phyloP scores from a whole-genome alignment of 2,329 filamentous ascomycete species.

The Aspergillus pseudotamarii region DNA sequence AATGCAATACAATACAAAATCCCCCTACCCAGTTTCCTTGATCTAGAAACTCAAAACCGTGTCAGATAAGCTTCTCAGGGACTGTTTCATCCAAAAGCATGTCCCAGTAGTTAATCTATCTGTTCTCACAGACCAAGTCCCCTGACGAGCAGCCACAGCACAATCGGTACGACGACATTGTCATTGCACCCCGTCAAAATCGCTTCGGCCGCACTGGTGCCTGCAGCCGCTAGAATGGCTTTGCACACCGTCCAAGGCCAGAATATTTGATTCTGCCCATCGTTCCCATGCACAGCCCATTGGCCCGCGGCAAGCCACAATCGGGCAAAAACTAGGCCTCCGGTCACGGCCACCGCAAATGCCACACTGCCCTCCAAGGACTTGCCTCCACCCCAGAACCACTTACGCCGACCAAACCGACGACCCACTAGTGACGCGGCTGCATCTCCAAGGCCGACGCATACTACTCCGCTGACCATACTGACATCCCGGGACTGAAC shows the following conservation, averaged over 20 bases:
- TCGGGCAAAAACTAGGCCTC: slow-evolving; percentile 71
- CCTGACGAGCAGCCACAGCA: slow-evolving; percentile 89
- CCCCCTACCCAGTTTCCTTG: neutral
- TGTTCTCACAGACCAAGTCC: slow-evolving; percentile 56
- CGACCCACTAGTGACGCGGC: slow-evolving; percentile 88
- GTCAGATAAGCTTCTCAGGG: neutral
- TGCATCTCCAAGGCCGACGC: slow-evolving; percentile 92
- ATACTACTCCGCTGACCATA: slow-evolving; percentile 91
- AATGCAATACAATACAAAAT: neutral
- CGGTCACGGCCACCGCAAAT: slow-evolving; percentile 77
- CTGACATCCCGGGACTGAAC: slow-evolving; percentile 72
- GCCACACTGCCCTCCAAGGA: slow-evolving; percentile 84
- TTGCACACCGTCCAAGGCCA: slow-evolving; percentile 54
- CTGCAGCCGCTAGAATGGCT: slow-evolving; percentile 70
- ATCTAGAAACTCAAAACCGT: neutral
- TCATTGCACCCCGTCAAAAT: slow-evolving; percentile 96
- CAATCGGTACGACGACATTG: slow-evolving; percentile 93
- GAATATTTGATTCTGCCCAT: slow-evolving; percentile 20
- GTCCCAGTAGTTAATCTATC: neutral
- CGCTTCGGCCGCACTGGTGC: slow-evolving; percentile 90
- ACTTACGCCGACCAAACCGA: slow-evolving; percentile 83
- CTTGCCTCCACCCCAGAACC: slow-evolving; percentile 96
- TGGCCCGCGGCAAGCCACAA: slow-evolving; percentile 75
- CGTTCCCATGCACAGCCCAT: slow-evolving; percentile 54
- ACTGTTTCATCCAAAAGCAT: slow-evolving; percentile 2